Evolutionary conservation across 1,284 basidiomycete genomes (phyloP).

Genomic region (Puccinia novopanici): DNA sequence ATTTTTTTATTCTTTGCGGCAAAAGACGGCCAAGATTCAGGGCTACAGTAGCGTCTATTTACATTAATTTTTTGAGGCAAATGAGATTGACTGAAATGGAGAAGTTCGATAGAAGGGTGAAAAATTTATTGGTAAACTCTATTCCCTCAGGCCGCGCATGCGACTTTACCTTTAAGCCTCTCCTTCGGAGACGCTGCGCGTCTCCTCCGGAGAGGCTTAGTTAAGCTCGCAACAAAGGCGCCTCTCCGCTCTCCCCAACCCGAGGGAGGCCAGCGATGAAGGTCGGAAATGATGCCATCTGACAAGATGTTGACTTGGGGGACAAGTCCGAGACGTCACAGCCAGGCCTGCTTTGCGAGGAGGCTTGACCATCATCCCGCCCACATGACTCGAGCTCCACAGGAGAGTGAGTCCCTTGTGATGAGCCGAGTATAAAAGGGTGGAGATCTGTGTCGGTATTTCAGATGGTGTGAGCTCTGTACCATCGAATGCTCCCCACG

Average conservation of each 20-base stretch:
- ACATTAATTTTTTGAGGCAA: no score
- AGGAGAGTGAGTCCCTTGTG: constrained; percentile 75
- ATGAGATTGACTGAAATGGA: no score
- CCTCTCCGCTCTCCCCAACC: constrained; percentile 81
- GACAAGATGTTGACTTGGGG: constrained; percentile 73
- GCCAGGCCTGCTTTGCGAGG: constrained; percentile 82
- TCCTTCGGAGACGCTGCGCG: no score
- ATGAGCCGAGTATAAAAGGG: constrained; percentile 86
- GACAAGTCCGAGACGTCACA: constrained; percentile 81
- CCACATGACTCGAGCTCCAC: constrained; percentile 78
- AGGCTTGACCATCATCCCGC: constrained; percentile 91
- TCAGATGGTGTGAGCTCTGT: constrained; percentile 76
- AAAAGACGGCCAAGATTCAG: no score
- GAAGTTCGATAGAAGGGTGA: no score
- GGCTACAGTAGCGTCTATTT: no score
- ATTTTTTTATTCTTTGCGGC: no score
- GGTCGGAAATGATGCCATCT: constrained; percentile 86
- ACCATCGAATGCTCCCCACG: constrained; percentile 90
- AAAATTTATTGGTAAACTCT: no score
- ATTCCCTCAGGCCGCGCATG: no score
- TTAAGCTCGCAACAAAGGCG: no score
- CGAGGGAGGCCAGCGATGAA: constrained; percentile 73
- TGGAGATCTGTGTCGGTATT: constrained; percentile 95
- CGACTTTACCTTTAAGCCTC: no score
- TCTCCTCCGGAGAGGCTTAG: no score